Conservation (phyloP, 108 stramenopile species). For the Epithemia pelagica region DNA sequence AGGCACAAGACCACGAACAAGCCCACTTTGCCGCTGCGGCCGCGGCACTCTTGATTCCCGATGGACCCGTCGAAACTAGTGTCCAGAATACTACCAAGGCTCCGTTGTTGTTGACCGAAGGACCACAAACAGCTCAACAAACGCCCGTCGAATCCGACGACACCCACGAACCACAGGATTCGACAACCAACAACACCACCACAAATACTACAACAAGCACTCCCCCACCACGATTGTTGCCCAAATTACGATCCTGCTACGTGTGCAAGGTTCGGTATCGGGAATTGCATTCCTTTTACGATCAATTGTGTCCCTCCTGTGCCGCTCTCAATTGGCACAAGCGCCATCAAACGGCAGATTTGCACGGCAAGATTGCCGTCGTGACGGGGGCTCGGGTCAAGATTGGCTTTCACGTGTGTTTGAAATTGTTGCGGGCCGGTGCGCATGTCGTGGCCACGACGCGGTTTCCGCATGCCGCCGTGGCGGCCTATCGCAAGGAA, state of each 20-base stretch:
- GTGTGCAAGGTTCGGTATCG: slow-evolving; percentile 78
- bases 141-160: slow-evolving; percentile 5
- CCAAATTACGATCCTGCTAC: slow-evolving; percentile 84
- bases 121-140: no score
- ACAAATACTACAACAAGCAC: not conserved
- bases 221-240: slow-evolving; percentile 24
- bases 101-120: slow-evolving; percentile 13
- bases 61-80: slow-evolving; percentile 65
- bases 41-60: slow-evolving; percentile 56
- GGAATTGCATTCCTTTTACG: slow-evolving; percentile 83
- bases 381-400: slow-evolving; percentile 89
- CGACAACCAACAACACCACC: not conserved
- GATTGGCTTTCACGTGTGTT: slow-evolving; percentile 79
- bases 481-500: slow-evolving; percentile 47
- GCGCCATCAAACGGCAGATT: slow-evolving; percentile 59
- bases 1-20: slow-evolving; percentile 57
- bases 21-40: not conserved
- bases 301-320: slow-evolving; percentile 82
- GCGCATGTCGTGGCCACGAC: slow-evolving; percentile 77
- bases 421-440: slow-evolving; percentile 77
- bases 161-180: not conserved
- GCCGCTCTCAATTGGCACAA: slow-evolving; percentile 78
- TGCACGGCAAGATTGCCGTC: slow-evolving; percentile 47
- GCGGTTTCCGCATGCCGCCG: slow-evolving; percentile 79
- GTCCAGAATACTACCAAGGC: not conserved